Percentiles rank a stretch among this genome's conserved stretches.
These are phyloP conservation scores for Blastocystis sp. DNA, from an alignment of 352 stramenopile genomes.

Conservation along the genomic window DNA sequence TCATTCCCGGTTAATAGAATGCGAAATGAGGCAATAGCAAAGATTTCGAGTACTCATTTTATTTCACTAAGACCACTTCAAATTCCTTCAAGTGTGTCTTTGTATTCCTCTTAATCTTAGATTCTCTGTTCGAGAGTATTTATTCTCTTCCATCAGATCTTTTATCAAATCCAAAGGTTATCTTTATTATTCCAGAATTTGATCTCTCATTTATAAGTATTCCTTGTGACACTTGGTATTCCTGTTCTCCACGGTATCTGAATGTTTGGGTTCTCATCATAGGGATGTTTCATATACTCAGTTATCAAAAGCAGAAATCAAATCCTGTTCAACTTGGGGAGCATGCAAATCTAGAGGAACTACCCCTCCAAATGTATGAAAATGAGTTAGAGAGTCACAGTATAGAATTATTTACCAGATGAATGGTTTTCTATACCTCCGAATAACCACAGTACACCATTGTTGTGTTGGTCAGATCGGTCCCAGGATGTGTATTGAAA, in stretches of 20 bases:
- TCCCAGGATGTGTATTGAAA: background rate
- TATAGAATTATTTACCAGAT: background rate
- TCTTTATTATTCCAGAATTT: background rate
- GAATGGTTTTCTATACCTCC: constrained; percentile 12
- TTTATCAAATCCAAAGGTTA: background rate
- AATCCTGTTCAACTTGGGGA: background rate
- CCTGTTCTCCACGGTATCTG: background rate
- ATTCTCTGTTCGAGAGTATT: background rate
- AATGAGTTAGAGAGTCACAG: too few relatives aligned
- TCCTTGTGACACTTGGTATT: constrained; percentile 9
- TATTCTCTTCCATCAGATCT: background rate
- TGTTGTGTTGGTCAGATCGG: background rate
- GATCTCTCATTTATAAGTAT: background rate
- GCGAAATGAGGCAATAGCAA: background rate
- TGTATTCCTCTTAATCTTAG: background rate
- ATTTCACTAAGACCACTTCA: background rate
- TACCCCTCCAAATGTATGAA: background rate
- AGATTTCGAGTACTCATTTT: background rate
- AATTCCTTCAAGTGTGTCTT: background rate
- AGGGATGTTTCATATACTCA: background rate
- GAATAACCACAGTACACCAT: background rate
- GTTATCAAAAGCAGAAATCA: background rate
- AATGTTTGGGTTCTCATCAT: background rate
- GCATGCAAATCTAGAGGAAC: background rate
- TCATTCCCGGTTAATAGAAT: background rate